Conservation (phyloP, 208 protist genomes). For the Strigomonas culicis region DNA sequence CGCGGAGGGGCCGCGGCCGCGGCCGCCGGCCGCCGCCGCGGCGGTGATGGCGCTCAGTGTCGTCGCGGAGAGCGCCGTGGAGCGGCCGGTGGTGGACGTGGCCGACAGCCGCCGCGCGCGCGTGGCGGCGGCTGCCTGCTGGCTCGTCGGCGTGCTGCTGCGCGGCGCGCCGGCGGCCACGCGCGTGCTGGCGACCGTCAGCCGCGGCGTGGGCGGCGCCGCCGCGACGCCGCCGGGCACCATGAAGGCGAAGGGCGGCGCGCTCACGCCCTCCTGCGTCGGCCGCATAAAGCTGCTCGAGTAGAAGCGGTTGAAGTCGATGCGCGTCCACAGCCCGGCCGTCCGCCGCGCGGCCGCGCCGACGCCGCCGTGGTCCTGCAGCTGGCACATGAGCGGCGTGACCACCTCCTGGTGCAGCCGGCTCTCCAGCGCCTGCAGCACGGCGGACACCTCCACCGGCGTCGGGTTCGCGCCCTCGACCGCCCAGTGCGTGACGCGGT, state of each 20-base stretch:
- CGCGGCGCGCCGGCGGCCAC: not conserved
- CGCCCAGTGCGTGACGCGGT: conserved; percentile 69
- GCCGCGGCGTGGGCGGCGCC: not conserved
- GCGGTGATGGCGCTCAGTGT: not conserved
- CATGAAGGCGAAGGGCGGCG: no score
- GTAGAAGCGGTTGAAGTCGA: conserved; percentile 81
- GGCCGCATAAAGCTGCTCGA: no score
- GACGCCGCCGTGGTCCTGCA: conserved; percentile 17
- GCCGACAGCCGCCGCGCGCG: no score
- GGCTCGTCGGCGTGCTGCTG: not conserved
- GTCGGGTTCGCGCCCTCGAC: conserved; percentile 51
- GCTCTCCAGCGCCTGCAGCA: conserved; percentile 59
- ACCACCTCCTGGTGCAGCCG: conserved; percentile 65
- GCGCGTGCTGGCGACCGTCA: not conserved
- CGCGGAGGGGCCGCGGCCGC: no score
- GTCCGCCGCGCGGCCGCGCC: conserved; percentile 55
- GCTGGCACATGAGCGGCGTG: conserved; percentile 51
- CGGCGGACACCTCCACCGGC: conserved; percentile 62
- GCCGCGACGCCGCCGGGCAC: not conserved
- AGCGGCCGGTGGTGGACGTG: not conserved
- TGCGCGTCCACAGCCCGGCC: conserved; percentile 65
- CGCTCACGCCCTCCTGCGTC: no score
- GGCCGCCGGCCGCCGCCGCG: not conserved
- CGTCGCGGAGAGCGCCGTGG: conserved; percentile 1
- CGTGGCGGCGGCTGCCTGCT: no score